A percentile compares a stretch with the other conserved stretches of the same genome.
phyloP scores from a whole-genome alignment of 176 grass and related monocot genomes.

The Phyllostachys edulis region DNA sequence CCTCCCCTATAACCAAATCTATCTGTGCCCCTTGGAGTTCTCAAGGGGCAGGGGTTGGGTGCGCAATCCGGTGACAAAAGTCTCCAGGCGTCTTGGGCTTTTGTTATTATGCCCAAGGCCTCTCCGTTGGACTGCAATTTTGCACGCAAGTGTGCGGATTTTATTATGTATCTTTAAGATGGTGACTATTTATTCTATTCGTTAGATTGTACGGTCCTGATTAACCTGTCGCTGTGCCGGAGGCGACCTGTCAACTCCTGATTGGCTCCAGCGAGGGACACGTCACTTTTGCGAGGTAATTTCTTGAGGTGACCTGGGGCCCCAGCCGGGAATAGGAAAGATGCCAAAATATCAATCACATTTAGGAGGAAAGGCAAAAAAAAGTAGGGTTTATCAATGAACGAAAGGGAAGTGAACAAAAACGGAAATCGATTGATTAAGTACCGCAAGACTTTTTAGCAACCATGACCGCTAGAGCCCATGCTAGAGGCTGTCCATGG shows the following conservation, averaged over 20 bases:
- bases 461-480: not conserved
- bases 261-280: slow-evolving; percentile 14
- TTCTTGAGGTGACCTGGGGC: not conserved
- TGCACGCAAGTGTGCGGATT: too few species aligned
- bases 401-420: not conserved
- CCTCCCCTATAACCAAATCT: not conserved
- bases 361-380: not conserved
- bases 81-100: not conserved
- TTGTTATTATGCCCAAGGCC: too few species aligned
- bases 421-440: not conserved
- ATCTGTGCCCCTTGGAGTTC: not conserved
- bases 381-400: not conserved
- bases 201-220: not conserved
- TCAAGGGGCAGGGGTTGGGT: not conserved
- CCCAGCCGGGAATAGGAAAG: not conserved
- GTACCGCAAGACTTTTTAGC: not conserved
- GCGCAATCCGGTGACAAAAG: not conserved
- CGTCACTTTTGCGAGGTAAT: not conserved
- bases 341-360: not conserved
- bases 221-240: not conserved
- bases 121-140: too few species aligned
- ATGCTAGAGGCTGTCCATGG: too few species aligned
- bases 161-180: not conserved
- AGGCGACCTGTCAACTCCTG: not conserved
- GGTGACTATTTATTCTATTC: not conserved